phyloP scores from a whole-genome alignment of 352 stramenopile species.

The Pythium insidiosum region DNA sequence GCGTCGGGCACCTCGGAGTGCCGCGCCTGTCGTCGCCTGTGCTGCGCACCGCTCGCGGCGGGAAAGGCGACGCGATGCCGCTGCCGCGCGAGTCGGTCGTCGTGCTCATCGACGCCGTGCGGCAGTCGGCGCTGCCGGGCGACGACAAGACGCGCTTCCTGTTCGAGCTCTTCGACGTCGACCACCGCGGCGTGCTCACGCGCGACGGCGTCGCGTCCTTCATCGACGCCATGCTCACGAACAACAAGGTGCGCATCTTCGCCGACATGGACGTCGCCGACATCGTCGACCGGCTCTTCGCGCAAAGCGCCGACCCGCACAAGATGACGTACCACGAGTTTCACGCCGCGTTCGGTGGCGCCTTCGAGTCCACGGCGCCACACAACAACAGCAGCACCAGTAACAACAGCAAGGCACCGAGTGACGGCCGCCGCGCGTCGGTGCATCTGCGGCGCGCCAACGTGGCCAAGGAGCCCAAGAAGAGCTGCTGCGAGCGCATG shows the following conservation, averaged over 20 bases:
- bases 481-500: conserved; percentile 11
- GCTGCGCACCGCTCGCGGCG: too few species aligned
- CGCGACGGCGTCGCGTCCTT: conserved; percentile 44
- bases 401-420: background rate
- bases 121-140: conserved; percentile 30
- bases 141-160: conserved; percentile 54
- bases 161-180: conserved; percentile 58
- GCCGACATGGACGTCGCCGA: conserved; percentile 37
- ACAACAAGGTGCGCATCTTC: conserved; percentile 46
- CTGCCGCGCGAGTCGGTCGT: conserved; percentile 49
- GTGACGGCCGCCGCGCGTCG: background rate
- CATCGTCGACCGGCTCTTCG: conserved; percentile 45
- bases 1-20: background rate
- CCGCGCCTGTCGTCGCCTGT: background rate
- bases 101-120: conserved; percentile 49
- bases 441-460: background rate
- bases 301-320: conserved; percentile 20
- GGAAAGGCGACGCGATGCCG: background rate
- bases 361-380: background rate
- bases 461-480: conserved; percentile 10
- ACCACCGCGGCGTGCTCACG: conserved; percentile 31
- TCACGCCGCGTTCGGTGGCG: conserved; percentile 24
- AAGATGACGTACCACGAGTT: conserved; percentile 58
- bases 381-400: background rate
- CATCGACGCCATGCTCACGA: conserved; percentile 41